Base-by-base conservation (phyloP, 139 green algal species). In the Chlorella ohadii region DNA sequence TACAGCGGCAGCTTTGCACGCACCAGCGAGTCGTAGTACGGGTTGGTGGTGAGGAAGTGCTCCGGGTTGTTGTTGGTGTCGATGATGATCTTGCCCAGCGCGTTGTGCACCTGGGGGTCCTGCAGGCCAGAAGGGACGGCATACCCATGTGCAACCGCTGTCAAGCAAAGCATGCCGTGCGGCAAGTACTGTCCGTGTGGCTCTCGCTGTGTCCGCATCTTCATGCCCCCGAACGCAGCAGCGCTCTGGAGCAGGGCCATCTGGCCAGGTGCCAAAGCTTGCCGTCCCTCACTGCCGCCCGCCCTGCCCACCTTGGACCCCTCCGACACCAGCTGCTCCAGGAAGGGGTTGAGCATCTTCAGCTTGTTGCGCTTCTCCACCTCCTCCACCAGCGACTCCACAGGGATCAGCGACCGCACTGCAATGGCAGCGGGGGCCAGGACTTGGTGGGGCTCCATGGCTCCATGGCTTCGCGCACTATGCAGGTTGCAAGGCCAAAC, bases 51-150 rank as follows among this genome's bases (percentile, higher is more conserved):
- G 27, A 99, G 91, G 95, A 99, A 99, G 92, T 99, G 97, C 91
- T 99, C 97, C 1, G 97, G 97, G 93, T 99, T 99, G 92, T 99
- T 99, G 92, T 99, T 99, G 84, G 94, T 95, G 87, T 99, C 97
- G 67, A 99, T 97, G 90, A 99, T 98, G 92, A 99, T 98, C 93
- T 99, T 99, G 83, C 97, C 96, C 82, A 99, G 91, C 23, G 97
- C 97, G 86, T 99, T 99, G 94, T 99, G 97, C 66, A 99, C 97
- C 65, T 98, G 91, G 55, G 95, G 92, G 91, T 99, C 97, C 47
- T 80, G 84, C 75, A 13, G 51, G 51, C 51, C 51, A 57, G 6
- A 3, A 19, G 25, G 23, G 4, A 6, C 57, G 22, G 68, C 64
- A 39, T 2, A 71, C 28, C 28, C 4, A 19, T 5, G 64, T 6